phyloP scores from a whole-genome alignment of 176 grass and related monocot species.

The Triticum urartu region DNA sequence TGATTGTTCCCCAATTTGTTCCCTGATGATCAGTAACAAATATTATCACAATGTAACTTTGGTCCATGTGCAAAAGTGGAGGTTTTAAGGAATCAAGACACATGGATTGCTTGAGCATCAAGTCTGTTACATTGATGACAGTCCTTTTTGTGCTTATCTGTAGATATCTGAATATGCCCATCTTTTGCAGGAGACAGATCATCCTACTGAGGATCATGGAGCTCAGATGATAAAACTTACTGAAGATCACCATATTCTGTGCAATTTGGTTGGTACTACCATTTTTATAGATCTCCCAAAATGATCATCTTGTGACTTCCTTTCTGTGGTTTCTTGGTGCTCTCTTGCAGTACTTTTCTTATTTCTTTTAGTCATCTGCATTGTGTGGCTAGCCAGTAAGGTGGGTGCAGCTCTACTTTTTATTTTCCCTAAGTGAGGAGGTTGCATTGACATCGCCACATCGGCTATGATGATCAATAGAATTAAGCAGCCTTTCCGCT shows the following conservation, averaged over 20 bases:
- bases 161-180: too few relatives aligned
- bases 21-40: background rate
- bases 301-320: background rate
- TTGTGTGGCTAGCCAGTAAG: background rate
- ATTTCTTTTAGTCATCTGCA: background rate
- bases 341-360: background rate
- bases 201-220: too few relatives aligned
- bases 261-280: background rate
- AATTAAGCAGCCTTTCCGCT: constrained; percentile 23
- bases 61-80: too few relatives aligned
- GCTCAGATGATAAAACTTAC: too few relatives aligned
- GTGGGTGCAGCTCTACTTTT: background rate
- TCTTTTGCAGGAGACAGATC: too few relatives aligned
- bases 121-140: too few relatives aligned
- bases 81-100: too few relatives aligned
- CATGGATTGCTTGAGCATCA: too few relatives aligned
- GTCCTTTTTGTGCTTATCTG: too few relatives aligned
- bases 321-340: background rate
- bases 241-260: background rate
- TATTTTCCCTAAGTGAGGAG: background rate
- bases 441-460: background rate
- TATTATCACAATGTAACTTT: constrained; percentile 2
- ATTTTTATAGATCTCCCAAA: background rate
- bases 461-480: background rate
- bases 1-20: background rate